Evolutionary conservation across 2,329 filamentous ascomycete species (phyloP), one percentile per base, ranked within the genome.

Genomic region (Penicillium sp.): DNA sequence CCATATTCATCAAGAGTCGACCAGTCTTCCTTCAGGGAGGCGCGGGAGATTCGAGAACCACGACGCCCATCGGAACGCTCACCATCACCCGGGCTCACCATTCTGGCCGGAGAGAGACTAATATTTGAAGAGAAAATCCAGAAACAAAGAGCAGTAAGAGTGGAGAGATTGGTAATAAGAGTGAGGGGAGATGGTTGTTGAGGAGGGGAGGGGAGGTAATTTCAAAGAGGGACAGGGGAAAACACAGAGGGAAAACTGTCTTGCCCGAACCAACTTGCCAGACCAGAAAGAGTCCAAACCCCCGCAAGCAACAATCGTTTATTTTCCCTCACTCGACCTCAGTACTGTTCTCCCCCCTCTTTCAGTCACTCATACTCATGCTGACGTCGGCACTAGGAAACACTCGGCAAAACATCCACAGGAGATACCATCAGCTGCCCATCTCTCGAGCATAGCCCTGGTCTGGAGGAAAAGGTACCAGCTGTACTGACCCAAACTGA

Each of bases 1-100:
- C 83, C 82, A 71, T 88, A 88, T 71, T 88, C 86, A 71, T 87
- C 85, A 71, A 74, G 60, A 26, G 63, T 69, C 3, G 62, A 59
- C 37, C 59, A 70, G 49, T 71, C 70, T 39, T 71, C 66, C 19
- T 67, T 70, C 33, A 70, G 57, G 24, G 72, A 74, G 3, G 67
- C 66, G 13, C 71, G 69, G 18, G 72, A 74, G 48, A 74, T 66
- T 36, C 71, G 71, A 13, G 72, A 74, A 46, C 65, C 52, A 19
- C 68, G 70, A 31, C 69, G 57, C 13, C 28, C 28, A 8, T 59
- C 61, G 28, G 48, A 60, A 24, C 53, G 52, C 14, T 63, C 63
- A 16, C 46, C 28, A 37, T 55, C 48, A 19, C 42, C 51, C 56
- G 60, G 51, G 45, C 64, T 59, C 46, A 63, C 54, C 68, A 71